These are phyloP conservation scores for Ganoderma boninense DNA, from an alignment of 1,284 basidiomycete genomes.

Conservation along the genomic window DNA sequence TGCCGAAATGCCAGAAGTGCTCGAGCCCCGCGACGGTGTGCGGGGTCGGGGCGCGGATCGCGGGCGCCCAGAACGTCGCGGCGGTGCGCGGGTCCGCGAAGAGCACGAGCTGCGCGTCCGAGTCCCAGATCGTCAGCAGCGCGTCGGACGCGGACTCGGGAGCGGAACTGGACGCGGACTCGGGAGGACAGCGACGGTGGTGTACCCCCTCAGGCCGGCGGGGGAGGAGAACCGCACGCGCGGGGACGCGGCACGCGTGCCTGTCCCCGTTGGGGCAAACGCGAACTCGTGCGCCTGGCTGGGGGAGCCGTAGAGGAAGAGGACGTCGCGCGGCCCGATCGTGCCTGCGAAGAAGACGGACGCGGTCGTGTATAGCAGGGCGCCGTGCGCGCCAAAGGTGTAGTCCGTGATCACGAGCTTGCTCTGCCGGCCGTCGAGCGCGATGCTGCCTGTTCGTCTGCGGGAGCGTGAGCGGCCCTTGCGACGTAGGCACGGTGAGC, in stretches of 20 bases:
- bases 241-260: conserved; percentile 42
- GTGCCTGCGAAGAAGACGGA: conserved; percentile 70
- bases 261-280: conserved; percentile 54
- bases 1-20: conserved; percentile 59
- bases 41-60: conserved; percentile 43
- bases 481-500: conserved; percentile 61
- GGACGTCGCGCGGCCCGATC: conserved; percentile 72
- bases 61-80: conserved; percentile 63
- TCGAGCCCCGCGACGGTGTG: conserved; percentile 41
- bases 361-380: conserved; percentile 71
- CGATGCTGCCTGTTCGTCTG: conserved; percentile 57
- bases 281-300: conserved; percentile 68
- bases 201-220: conserved; percentile 26
- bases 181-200: conserved; percentile 58
- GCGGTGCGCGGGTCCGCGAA: conserved; percentile 71
- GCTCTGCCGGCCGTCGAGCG: conserved; percentile 72
- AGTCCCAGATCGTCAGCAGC: conserved; percentile 70
- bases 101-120: conserved; percentile 68
- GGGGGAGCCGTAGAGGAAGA: conserved; percentile 72
- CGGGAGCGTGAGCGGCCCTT: conserved; percentile 62
- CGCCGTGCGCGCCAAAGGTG: conserved; percentile 62
- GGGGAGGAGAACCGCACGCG: conserved; percentile 42
- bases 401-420: conserved; percentile 77
- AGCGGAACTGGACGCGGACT: background rate
- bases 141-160: background rate